A percentile compares a stretch with the other conserved stretches of the same genome.
These are phyloP conservation scores for Platanthera guangdongensis DNA, from an alignment of 106 monocot species.

Conservation along the genomic window DNA sequence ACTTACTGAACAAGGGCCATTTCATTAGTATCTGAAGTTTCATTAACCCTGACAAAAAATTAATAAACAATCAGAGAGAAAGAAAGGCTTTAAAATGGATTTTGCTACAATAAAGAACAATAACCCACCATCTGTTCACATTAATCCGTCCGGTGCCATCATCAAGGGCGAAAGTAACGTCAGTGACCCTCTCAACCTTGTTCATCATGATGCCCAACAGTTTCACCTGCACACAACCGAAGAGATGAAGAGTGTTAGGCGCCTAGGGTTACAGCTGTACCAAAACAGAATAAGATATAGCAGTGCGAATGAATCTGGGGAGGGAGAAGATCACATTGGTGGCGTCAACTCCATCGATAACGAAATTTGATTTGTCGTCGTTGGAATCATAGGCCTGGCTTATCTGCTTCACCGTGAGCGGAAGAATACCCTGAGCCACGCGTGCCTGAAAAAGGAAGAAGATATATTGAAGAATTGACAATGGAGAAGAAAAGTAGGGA, in stretches of 20 bases:
- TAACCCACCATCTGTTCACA: constrained; percentile 65
- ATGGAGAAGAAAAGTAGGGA: too few species aligned
- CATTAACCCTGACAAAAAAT: constrained; percentile 58
- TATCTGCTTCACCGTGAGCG: constrained; percentile 91
- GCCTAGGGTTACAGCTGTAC: too few species aligned
- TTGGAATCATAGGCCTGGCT: constrained; percentile 57
- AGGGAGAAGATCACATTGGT: constrained; percentile 34
- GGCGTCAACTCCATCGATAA: constrained; percentile 63
- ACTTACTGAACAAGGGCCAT: constrained; percentile 72
- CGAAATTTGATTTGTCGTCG: constrained; percentile 67
- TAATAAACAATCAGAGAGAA: not conserved
- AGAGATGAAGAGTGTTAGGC: not conserved
- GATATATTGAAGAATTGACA: not conserved
- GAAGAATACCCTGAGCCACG: constrained; percentile 34
- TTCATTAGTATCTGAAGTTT: constrained; percentile 69
- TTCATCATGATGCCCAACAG: constrained; percentile 66
- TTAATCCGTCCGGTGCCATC: constrained; percentile 87
- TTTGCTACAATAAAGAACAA: not conserved
- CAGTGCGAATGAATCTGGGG: not conserved
- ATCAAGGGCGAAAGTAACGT: constrained; percentile 73
- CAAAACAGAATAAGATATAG: too few species aligned
- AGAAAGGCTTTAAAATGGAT: not conserved
- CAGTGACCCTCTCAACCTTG: constrained; percentile 74
- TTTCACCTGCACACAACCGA: constrained; percentile 39
- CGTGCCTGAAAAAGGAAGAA: constrained; percentile 32